phyloP scores from a whole-genome alignment of 768 basidiomycete species.

The Piloderma croceum region DNA sequence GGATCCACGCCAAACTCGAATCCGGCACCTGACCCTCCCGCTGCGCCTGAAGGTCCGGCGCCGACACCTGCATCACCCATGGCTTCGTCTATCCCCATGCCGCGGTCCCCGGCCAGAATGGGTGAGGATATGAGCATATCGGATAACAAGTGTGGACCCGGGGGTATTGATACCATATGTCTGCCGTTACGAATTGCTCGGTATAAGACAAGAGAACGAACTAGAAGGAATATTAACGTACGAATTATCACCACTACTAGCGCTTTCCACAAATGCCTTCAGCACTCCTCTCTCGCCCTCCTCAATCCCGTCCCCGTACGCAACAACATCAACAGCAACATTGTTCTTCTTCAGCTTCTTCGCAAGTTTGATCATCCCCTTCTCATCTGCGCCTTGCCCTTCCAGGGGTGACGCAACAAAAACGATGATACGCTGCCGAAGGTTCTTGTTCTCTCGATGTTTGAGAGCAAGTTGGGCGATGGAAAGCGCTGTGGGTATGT shows the following conservation, averaged over 20 bases:
- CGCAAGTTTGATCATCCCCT: constrained; percentile 79
- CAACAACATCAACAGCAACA: constrained; percentile 87
- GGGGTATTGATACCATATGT: constrained; percentile 74
- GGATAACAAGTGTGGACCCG: constrained; percentile 76
- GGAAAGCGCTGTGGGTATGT: constrained; percentile 86
- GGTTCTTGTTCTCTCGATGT: constrained; percentile 97
- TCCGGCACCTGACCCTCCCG: constrained; percentile 34
- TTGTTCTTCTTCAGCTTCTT: constrained; percentile 99
- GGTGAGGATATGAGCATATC: constrained; percentile 78
- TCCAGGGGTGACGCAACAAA: constrained; percentile 89
- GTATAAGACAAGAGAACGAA: neutral
- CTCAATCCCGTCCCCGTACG: constrained; percentile 87
- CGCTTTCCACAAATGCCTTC: constrained; percentile 76
- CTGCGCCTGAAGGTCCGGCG: constrained; percentile 43
- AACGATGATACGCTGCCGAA: constrained; percentile 91
- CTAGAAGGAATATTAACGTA: constrained; percentile 32
- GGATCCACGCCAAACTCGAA: constrained; percentile 95
- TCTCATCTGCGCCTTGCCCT: constrained; percentile 65
- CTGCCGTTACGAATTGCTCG: constrained; percentile 31
- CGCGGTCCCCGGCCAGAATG: constrained; percentile 75
- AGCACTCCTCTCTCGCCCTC: constrained; percentile 63
- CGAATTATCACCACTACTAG: constrained; percentile 82
- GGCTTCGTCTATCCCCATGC: constrained; percentile 58
- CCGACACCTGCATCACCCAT: constrained; percentile 46
- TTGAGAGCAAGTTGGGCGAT: constrained; percentile 95